A percentile compares a stretch with the other conserved stretches of the same genome.
These are phyloP conservation scores for Colletotrichum scovillei DNA, from an alignment of 2,329 filamentous ascomycete species.

Conservation along the genomic window DNA sequence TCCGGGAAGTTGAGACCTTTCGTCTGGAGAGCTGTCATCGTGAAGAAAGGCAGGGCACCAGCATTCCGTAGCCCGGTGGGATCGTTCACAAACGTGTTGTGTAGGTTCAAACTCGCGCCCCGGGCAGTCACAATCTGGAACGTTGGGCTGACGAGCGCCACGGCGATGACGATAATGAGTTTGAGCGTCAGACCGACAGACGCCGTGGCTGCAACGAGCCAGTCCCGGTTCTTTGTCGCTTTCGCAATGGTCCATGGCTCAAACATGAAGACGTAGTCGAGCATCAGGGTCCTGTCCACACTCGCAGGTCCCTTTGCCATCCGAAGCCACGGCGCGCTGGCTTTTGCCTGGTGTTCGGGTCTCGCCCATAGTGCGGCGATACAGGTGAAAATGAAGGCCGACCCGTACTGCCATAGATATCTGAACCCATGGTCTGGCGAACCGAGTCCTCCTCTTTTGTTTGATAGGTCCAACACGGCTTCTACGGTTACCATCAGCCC, in stretches of 20 bases:
- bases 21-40: slow-evolving; percentile 47
- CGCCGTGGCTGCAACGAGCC: slow-evolving; percentile 44
- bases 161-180: slow-evolving; percentile 48
- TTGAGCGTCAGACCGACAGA: slow-evolving; percentile 45
- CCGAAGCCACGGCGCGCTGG: slow-evolving; percentile 51
- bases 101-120: slow-evolving; percentile 40
- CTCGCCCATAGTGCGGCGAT: slow-evolving; percentile 48
- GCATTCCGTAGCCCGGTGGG: slow-evolving; percentile 39
- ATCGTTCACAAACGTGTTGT: slow-evolving; percentile 44
- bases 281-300: slow-evolving; percentile 47
- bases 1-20: slow-evolving; percentile 43
- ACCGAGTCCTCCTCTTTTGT: slow-evolving; percentile 44
- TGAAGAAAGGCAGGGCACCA: slow-evolving; percentile 45
- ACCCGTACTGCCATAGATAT: slow-evolving; percentile 52
- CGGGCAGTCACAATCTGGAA: slow-evolving; percentile 41
- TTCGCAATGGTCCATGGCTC: slow-evolving; percentile 42
- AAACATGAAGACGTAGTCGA: slow-evolving; percentile 49
- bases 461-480: slow-evolving; percentile 45
- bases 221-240: slow-evolving; percentile 48
- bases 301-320: slow-evolving; percentile 44
- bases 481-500: slow-evolving; percentile 45
- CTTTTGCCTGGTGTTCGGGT: slow-evolving; percentile 52
- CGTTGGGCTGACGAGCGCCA: slow-evolving; percentile 48
- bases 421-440: slow-evolving; percentile 41
- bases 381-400: slow-evolving; percentile 46